phyloP scores from a whole-genome alignment of 2,329 filamentous ascomycete species.

The Stromatinia cepivora region DNA sequence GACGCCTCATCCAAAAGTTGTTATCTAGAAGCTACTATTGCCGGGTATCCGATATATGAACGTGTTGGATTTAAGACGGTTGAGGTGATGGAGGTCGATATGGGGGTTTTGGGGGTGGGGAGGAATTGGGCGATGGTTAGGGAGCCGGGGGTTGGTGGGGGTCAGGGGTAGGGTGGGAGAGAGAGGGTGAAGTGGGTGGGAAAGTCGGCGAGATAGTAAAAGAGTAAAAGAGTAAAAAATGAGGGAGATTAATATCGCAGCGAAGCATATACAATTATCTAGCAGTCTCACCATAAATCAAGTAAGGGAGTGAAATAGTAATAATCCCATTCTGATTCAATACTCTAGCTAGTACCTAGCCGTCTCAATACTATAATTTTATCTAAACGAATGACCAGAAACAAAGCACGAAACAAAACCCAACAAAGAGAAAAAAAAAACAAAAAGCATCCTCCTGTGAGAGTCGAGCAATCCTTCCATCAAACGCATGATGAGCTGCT shows the following conservation, averaged over 20 bases:
- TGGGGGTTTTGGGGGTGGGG: slow-evolving; percentile 35
- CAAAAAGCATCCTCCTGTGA: not conserved
- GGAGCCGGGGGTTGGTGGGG: slow-evolving; percentile 26
- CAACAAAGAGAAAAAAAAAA: not conserved
- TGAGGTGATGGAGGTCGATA: slow-evolving; percentile 40
- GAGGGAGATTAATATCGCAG: too few relatives aligned
- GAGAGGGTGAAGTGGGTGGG: not conserved
- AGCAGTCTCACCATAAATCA: too few relatives aligned
- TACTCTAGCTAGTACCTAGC: not conserved
- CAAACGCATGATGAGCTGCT: not conserved
- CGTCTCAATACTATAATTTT: not conserved
- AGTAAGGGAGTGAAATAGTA: not conserved
- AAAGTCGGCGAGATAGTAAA: too few relatives aligned
- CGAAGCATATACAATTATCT: too few relatives aligned
- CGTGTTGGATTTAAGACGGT: slow-evolving; percentile 43
- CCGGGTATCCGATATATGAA: slow-evolving; percentile 44
- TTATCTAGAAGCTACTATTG: slow-evolving; percentile 45
- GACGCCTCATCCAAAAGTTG: slow-evolving; percentile 41
- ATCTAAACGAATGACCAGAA: not conserved
- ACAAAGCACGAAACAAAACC: not conserved
- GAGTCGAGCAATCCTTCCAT: not conserved
- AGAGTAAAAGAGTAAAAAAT: not conserved
- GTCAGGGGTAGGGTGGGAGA: not conserved
- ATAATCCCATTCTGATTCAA: not conserved
- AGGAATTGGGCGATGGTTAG: slow-evolving; percentile 36